These are phyloP conservation scores for Solanum chiquidenum DNA, from an alignment of 257 asterid species.

Conservation along the genomic window DNA sequence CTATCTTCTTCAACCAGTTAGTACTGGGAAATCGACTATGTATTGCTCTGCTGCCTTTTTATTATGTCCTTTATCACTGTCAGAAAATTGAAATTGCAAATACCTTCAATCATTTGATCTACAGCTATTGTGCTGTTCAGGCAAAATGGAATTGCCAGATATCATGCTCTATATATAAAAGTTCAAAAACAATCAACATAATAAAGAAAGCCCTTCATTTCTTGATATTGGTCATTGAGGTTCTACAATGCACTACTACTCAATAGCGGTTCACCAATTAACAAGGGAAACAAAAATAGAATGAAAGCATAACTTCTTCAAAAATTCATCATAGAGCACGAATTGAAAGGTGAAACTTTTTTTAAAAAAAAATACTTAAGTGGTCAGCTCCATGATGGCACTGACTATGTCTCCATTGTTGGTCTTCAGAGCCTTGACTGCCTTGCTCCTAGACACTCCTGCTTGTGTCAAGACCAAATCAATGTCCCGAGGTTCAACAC, in stretches of 20 bases:
- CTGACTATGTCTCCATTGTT: constrained; percentile 77
- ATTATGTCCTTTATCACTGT: neutral
- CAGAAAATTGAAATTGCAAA: neutral
- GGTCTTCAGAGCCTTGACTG: constrained; percentile 77
- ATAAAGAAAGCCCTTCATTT: neutral
- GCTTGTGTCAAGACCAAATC: constrained; percentile 94
- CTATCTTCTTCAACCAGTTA: neutral
- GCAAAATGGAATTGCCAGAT: neutral
- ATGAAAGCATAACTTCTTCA: constrained; percentile 9
- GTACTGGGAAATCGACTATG: neutral
- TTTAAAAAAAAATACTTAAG: constrained; percentile 4
- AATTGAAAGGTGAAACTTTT: neutral
- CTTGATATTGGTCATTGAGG: neutral
- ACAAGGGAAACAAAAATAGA: constrained; percentile 1
- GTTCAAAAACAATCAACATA: neutral
- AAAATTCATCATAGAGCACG: constrained; percentile 6
- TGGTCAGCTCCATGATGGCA: constrained; percentile 89
- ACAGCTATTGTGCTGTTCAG: neutral
- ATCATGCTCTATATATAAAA: neutral
- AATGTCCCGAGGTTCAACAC: constrained; percentile 61
- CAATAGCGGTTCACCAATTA: neutral
- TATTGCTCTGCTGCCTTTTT: neutral
- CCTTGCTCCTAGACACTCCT: constrained; percentile 63
- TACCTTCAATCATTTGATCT: neutral
- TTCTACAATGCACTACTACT: neutral